These are phyloP conservation scores for Alternaria atra DNA, from an alignment of 2,329 filamentous ascomycete species.

Conservation along the genomic window DNA sequence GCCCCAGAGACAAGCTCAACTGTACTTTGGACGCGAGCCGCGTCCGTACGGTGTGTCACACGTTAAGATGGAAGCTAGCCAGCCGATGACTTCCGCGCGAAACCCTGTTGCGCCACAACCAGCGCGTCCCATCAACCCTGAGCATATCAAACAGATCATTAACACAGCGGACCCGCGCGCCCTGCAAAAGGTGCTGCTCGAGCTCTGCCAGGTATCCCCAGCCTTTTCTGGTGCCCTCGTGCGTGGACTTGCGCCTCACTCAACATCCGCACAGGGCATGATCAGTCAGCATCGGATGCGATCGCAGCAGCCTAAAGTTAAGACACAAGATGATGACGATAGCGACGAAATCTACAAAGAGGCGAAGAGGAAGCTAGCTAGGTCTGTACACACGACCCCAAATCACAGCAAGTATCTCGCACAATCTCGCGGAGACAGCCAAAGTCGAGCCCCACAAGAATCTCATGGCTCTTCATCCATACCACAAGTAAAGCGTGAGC, in stretches of 20 bases:
- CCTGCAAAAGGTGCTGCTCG: constrained; percentile 33
- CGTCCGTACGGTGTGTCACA: neutral
- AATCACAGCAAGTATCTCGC: neutral
- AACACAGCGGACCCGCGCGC: constrained; percentile 28
- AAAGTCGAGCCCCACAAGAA: neutral
- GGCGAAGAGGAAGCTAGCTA: constrained; percentile 9
- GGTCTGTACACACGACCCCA: neutral
- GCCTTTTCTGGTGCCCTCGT: constrained; percentile 44
- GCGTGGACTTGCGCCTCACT: constrained; percentile 44
- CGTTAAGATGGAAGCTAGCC: constrained; percentile 9
- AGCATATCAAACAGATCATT: constrained; percentile 42
- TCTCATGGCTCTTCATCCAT: constrained; percentile 8
- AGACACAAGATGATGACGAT: constrained; percentile 10
- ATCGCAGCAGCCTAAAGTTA: constrained; percentile 1
- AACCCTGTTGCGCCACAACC: constrained; percentile 11
- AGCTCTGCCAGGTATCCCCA: constrained; percentile 44
- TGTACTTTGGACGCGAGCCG: constrained; percentile 21
- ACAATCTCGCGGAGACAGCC: neutral
- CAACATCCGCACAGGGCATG: constrained; percentile 36
- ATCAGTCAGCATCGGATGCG: constrained; percentile 18
- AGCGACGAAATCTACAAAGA: constrained; percentile 17
- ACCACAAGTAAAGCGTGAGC: constrained; percentile 22
- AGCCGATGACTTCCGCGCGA: neutral
- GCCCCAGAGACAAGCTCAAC: constrained; percentile 19
- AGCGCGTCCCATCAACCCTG: constrained; percentile 29